Evolutionary conservation across 768 basidiomycete genomes (phyloP), one percentile per base, ranked within the genome.

Genomic region (Galerina marginata): DNA sequence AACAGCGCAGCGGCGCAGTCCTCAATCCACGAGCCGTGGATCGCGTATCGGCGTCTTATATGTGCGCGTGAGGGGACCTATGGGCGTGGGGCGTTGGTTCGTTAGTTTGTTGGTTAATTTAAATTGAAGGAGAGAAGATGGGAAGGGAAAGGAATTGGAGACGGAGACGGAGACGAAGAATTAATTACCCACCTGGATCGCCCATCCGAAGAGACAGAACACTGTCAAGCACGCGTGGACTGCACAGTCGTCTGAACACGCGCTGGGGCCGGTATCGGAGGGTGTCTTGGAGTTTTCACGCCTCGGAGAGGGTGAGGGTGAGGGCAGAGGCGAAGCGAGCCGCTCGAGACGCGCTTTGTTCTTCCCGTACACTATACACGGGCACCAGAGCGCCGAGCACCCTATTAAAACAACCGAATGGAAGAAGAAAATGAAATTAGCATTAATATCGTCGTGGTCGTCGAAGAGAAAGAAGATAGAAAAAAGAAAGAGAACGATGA

Each of bases 1-100:
- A 68, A 80, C 50, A 71, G 67, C 11, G 72, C 68, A 11, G 71
- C 61, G 7, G 67, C 56, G 58, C 69, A 79, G 59, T 80, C 80
- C 15, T 65, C 67, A 42, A 63, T 44, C 11, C 56, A 33, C 5
- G 29, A 51, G 51, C 67, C 81, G 14, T 65, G 65, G 58, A 81
- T 77, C 43, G 64, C 46, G 60, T 78, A 77, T 29, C 78, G 75
- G 1, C 58, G 52, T 10, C 73, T 60, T 4, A 33, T 4, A 2
- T 33, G 69, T 67, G 14, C 61, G 40, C 1, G 62, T 58, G 29
- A 33, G 4, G 29, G 29, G 29, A 5, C 29, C 29, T 29, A 6
- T 29, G 3, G 3, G 20, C 66, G n/a, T n/a, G n/a, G 51, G 40
- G 60, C 63, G 15, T 60, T 60, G 12, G 64, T 53, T n/a, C 1